A percentile compares a stretch with the other conserved stretches of the same genome.
Evolutionary conservation across 1,139 yeast genomes (phyloP).

Genomic region (Suhomyces bokatorum): DNA sequence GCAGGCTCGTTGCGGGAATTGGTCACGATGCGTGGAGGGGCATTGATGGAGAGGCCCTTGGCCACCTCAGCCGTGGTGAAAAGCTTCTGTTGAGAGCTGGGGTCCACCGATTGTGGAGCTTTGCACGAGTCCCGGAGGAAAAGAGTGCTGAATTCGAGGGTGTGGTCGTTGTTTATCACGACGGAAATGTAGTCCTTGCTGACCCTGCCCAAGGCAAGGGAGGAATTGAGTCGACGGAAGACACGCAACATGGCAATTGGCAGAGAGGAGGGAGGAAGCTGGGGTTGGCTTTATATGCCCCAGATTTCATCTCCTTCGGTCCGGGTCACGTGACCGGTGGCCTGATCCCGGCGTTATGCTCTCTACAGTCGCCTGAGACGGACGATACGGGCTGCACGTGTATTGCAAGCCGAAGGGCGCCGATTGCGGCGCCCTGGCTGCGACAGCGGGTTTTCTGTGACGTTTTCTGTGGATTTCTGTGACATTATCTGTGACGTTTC

Average conservation of each 20-base stretch:
- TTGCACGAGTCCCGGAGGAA: constrained; percentile 69
- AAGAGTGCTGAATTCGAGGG: constrained; percentile 49
- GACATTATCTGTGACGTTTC: too few species aligned
- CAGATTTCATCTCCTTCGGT: not conserved
- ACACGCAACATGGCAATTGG: constrained; percentile 3
- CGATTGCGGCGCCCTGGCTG: too few species aligned
- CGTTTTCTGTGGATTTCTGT: too few species aligned
- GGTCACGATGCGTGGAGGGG: constrained; percentile 31
- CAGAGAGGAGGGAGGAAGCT: not conserved
- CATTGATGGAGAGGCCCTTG: constrained; percentile 23
- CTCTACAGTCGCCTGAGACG: too few species aligned
- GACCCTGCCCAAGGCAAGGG: constrained; percentile 13
- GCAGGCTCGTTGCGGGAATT: constrained; percentile 21
- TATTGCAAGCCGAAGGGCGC: too few species aligned
- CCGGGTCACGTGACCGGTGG: constrained; percentile 4
- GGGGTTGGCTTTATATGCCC: not conserved
- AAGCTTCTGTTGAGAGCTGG: constrained; percentile 58
- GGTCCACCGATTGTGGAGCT: constrained; percentile 53
- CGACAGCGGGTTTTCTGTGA: too few species aligned
- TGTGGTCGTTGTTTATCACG: constrained; percentile 21
- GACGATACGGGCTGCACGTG: too few species aligned
- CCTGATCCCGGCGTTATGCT: constrained; percentile 1
- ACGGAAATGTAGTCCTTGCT: constrained; percentile 25
- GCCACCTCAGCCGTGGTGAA: constrained; percentile 61
- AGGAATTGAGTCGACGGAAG: constrained; percentile 10